phyloP scores from a whole-genome alignment of 345 rosid genomes.

The Melaleuca quinquenervia region DNA sequence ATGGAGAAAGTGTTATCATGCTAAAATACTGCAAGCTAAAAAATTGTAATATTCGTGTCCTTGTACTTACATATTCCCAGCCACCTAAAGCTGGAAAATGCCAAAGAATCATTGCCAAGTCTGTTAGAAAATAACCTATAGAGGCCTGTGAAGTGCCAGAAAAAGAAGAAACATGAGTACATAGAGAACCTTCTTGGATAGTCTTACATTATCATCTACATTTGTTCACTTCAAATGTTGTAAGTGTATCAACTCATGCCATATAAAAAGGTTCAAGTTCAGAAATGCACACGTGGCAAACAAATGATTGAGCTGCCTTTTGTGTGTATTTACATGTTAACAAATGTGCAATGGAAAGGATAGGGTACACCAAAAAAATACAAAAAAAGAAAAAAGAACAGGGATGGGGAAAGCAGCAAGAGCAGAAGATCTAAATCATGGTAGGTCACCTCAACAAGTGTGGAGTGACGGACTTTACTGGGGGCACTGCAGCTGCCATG shows the following conservation, averaged over 20 bases:
- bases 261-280: background rate
- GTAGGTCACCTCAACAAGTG: background rate
- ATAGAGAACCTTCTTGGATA: background rate
- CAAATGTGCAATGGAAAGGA: background rate
- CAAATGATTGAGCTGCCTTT: background rate
- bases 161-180: background rate
- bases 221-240: background rate
- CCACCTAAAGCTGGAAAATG: constrained; percentile 72
- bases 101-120: constrained; percentile 70
- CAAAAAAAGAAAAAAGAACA: background rate
- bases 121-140: constrained; percentile 69
- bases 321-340: background rate
- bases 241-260: background rate
- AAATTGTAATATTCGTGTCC: background rate
- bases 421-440: background rate
- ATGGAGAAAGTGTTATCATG: background rate
- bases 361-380: background rate
- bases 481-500: background rate
- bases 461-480: background rate
- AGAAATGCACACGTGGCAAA: background rate
- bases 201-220: background rate
- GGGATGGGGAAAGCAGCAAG: background rate
- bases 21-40: background rate
- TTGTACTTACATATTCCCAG: constrained; percentile 59
- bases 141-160: constrained; percentile 34